Evolutionary conservation across 352 stramenopile species (phyloP).

Genomic region (Globisporangium ultimum): DNA sequence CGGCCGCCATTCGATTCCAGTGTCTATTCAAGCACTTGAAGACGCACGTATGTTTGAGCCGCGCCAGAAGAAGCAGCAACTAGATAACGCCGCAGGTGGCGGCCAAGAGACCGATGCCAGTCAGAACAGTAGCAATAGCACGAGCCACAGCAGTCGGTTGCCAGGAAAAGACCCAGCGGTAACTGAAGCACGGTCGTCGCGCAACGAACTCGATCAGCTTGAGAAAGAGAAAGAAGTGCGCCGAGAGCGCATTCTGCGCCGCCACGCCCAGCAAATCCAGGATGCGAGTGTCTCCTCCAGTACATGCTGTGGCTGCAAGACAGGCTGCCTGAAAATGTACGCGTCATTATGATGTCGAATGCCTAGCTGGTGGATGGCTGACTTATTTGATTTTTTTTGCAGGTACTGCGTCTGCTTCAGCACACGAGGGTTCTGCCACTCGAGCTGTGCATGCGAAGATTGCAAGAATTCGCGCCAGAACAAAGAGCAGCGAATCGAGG

Average conservation of each 20-base stretch:
- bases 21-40: slow-evolving; percentile 43
- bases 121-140: neutral
- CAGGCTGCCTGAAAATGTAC: slow-evolving; percentile 79
- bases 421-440: slow-evolving; percentile 75
- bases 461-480: slow-evolving; percentile 67
- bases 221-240: slow-evolving; percentile 33
- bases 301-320: slow-evolving; percentile 84
- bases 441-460: slow-evolving; percentile 60
- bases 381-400: neutral
- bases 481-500: slow-evolving; percentile 61
- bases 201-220: slow-evolving; percentile 3
- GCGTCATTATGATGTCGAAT: slow-evolving; percentile 2
- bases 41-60: slow-evolving; percentile 32
- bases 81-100: neutral
- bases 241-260: slow-evolving; percentile 39
- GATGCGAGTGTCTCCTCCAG: slow-evolving; percentile 65
- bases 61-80: slow-evolving; percentile 20
- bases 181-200: neutral
- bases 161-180: neutral
- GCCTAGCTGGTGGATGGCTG: neutral
- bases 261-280: slow-evolving; percentile 69
- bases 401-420: slow-evolving; percentile 85
- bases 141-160: slow-evolving; percentile 3
- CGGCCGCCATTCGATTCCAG: slow-evolving; percentile 24
- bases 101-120: neutral